A percentile compares a stretch with the other conserved stretches of the same genome.
Evolutionary conservation across 768 basidiomycete species (phyloP).

Genomic region (Suillus plorans): DNA sequence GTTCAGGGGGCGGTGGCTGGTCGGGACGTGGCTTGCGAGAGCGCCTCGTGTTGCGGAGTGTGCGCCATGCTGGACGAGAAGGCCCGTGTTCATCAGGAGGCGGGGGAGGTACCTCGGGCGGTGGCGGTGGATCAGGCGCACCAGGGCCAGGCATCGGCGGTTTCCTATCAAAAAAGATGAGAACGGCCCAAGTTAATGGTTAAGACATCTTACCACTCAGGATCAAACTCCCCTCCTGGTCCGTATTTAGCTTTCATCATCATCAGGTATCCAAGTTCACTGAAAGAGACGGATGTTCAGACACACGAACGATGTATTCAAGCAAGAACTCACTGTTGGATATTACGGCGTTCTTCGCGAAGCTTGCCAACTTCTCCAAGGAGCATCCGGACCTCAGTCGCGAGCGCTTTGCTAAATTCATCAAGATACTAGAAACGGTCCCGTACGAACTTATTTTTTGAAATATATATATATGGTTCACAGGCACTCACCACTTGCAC

Average conservation of each 20-base stretch:
- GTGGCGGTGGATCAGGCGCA: conserved; percentile 43
- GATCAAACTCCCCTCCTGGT: conserved; percentile 83
- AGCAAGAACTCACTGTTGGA: conserved; percentile 65
- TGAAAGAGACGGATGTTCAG: conserved; percentile 24
- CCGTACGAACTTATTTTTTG: conserved; percentile 10
- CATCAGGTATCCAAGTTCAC: conserved; percentile 75
- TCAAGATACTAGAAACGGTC: conserved; percentile 63
- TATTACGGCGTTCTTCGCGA: conserved; percentile 71
- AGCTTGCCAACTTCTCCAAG: conserved; percentile 82
- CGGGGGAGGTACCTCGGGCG: conserved; percentile 41
- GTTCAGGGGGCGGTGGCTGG: conserved; percentile 34
- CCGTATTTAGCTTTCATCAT: conserved; percentile 73
- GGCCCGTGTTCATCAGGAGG: conserved; percentile 44
- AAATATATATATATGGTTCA: background rate
- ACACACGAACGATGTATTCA: background rate
- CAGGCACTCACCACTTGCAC: conserved; percentile 65
- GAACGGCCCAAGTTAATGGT: conserved; percentile 6
- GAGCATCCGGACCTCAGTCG: conserved; percentile 80
- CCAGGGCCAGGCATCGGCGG: conserved; percentile 42
- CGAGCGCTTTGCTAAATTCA: conserved; percentile 83
- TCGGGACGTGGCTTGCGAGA: conserved; percentile 43
- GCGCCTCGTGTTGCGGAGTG: conserved; percentile 40
- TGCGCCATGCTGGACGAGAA: conserved; percentile 63
- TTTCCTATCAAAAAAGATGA: conserved; percentile 34
- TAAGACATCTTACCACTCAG: conserved; percentile 60